phyloP scores from a whole-genome alignment of 805 yeast species.

The Candida chauliodis region DNA sequence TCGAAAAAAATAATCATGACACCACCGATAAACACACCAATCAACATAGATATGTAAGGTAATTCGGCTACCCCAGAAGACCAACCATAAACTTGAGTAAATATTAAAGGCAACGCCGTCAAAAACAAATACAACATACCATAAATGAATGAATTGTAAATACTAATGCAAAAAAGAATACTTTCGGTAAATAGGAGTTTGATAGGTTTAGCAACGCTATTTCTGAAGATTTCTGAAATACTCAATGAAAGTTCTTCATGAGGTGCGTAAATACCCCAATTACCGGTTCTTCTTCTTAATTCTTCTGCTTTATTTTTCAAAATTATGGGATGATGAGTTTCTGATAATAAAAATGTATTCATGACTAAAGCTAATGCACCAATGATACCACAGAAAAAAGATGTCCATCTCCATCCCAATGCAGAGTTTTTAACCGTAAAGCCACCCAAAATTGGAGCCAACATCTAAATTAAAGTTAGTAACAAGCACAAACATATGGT shows the following conservation, averaged over 20 bases:
- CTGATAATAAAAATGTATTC: constrained; percentile 30
- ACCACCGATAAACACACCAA: constrained; percentile 67
- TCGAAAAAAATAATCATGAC: constrained; percentile 52
- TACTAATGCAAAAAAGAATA: constrained; percentile 38
- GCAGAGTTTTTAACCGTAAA: constrained; percentile 35
- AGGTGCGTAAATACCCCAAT: constrained; percentile 39
- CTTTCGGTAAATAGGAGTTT: constrained; percentile 39
- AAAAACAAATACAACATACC: constrained; percentile 45
- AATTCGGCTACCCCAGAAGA: constrained; percentile 64
- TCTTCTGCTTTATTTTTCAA: constrained; percentile 30
- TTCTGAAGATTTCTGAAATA: constrained; percentile 31
- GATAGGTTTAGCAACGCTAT: constrained; percentile 36
- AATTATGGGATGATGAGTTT: constrained; percentile 39
- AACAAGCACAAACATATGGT: background rate
- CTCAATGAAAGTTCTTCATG: constrained; percentile 31
- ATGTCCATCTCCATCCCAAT: constrained; percentile 57
- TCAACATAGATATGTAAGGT: constrained; percentile 73
- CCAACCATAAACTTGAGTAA: constrained; percentile 56
- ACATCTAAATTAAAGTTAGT: too few relatives aligned
- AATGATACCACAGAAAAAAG: constrained; percentile 47
- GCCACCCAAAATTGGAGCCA: constrained; percentile 66
- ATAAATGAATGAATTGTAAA: constrained; percentile 49
- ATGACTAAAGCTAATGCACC: constrained; percentile 29
- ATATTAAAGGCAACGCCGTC: constrained; percentile 42
- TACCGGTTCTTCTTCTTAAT: constrained; percentile 37